Conservation (phyloP, 768 basidiomycete species). For the Guyanaporus albipodus region DNA sequence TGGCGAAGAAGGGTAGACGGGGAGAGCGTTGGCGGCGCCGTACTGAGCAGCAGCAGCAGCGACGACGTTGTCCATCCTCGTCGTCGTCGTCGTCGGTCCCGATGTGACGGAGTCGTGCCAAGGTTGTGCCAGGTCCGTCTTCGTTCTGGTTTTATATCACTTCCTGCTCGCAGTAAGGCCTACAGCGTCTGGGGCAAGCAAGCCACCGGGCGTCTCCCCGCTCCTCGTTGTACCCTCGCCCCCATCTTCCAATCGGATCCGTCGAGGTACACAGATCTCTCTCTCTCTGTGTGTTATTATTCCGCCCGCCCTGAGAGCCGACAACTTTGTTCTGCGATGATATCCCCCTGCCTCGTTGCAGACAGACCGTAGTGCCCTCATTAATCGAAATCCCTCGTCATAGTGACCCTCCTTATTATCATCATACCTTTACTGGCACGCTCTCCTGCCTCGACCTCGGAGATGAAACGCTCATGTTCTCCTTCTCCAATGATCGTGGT, state of each 20-base stretch:
- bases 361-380: conserved; percentile 8
- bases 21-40: conserved; percentile 22
- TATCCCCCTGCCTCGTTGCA: conserved; percentile 18
- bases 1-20: conserved; percentile 30
- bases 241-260: conserved; percentile 12
- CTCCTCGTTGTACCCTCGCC: conserved; percentile 22
- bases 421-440: conserved; percentile 16
- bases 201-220: conserved; percentile 13
- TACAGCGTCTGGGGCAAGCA: conserved; percentile 4
- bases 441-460: conserved; percentile 29
- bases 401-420: conserved; percentile 21
- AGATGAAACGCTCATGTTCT: conserved; percentile 35
- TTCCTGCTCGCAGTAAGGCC: conserved; percentile 8
- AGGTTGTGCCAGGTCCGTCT: conserved; percentile 24
- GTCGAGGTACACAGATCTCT: conserved; percentile 5
- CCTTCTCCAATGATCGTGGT: conserved; percentile 24
- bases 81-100: too few relatives aligned
- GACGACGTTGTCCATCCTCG: conserved; percentile 38
- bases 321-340: conserved; percentile 18
- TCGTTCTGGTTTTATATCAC: conserved; percentile 30
- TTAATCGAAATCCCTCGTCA: conserved; percentile 19
- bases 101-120: conserved; percentile 34
- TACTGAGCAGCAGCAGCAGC: conserved; percentile 31
- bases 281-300: too few relatives aligned
- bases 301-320: conserved; percentile 14